These are phyloP conservation scores for Xylaria sp. DNA, from an alignment of 2,329 filamentous ascomycete species.

Conservation along the genomic window DNA sequence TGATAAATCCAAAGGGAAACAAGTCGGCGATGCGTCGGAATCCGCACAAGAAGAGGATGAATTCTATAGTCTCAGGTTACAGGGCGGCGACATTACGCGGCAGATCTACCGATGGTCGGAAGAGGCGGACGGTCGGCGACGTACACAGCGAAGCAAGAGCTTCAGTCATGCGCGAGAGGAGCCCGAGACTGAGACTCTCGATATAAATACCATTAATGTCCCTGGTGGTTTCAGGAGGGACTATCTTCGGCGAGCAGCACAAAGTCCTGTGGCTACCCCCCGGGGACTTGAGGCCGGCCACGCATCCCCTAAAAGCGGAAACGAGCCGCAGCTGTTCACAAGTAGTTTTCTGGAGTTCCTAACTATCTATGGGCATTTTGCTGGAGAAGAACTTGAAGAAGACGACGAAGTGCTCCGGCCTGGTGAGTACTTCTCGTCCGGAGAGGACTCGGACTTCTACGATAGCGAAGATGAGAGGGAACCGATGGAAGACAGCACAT, in stretches of 20 bases:
- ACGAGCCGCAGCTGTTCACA: constrained; percentile 77
- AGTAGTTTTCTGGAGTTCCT: constrained; percentile 96
- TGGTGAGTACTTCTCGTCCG: constrained; percentile 91
- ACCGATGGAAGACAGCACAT: constrained; percentile 86
- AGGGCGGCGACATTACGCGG: constrained; percentile 93
- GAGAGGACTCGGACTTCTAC: constrained; percentile 68
- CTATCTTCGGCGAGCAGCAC: constrained; percentile 81
- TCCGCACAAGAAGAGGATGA: constrained; percentile 73
- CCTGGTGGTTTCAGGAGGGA: constrained; percentile 94
- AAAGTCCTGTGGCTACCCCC: constrained; percentile 63
- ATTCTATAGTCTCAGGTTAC: constrained; percentile 91
- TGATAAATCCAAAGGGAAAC: constrained; percentile 65
- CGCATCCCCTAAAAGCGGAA: constrained; percentile 51
- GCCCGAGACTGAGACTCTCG: constrained; percentile 81
- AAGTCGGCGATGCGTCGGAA: constrained; percentile 53
- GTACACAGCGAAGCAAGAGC: constrained; percentile 84
- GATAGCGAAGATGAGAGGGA: constrained; percentile 76
- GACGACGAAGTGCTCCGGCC: constrained; percentile 90
- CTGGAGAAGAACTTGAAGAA: constrained; percentile 95
- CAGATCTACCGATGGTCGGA: constrained; percentile 98
- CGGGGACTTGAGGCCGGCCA: constrained; percentile 55
- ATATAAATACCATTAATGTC: constrained; percentile 91
- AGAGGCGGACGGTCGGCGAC: constrained; percentile 78
- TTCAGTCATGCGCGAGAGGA: constrained; percentile 82
- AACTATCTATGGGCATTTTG: constrained; percentile 95